These are phyloP conservation scores for barrel medic (Medicago truncatula) DNA, from an alignment of 306 rosid genomes.

Conservation along the genomic window MtrunA17r5.0-ANR NC_053044.1:27513001-27513500, in stretches of 20 bases:
- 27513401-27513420: neutral
- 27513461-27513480: too few species aligned
- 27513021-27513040: neutral
- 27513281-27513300: conserved; percentile 34
- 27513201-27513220: conserved; percentile 97
- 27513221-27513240: conserved; percentile 95
- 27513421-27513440: too few species aligned
- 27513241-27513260: conserved; percentile 95
- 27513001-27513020: too few species aligned
- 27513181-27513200: conserved; percentile 94
- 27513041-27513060: conserved; percentile 3
- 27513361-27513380: neutral
- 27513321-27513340: conserved; percentile 14
- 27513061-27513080: neutral
- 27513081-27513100: too few species aligned
- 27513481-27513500: too few species aligned
- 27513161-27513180: conserved; percentile 98
- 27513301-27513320: conserved; percentile 20
- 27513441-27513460: too few species aligned
- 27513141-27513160: conserved; percentile 7
- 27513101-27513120: too few species aligned
- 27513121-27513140: too few species aligned
- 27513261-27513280: conserved; percentile 45
- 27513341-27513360: conserved; percentile 18
- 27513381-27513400: neutral